phyloP scores from a whole-genome alignment of 2,329 filamentous ascomycete genomes.

The Cladophialophora immunda region DNA sequence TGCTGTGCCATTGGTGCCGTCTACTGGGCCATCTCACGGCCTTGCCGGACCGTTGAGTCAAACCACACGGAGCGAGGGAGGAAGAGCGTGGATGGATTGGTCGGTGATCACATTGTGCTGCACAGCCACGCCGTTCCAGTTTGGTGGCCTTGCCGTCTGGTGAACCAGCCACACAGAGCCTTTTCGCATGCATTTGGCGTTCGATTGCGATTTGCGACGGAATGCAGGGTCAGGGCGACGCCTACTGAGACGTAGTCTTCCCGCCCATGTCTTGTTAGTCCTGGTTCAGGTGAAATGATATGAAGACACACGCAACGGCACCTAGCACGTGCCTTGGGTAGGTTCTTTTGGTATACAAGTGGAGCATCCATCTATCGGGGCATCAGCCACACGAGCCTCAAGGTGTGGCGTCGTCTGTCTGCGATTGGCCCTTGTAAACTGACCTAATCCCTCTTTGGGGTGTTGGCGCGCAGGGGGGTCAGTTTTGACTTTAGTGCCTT shows the following conservation, averaged over 20 bases:
- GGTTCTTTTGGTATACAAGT: no score
- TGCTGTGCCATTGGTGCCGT: not conserved
- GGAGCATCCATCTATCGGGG: not conserved
- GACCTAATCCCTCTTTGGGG: not conserved
- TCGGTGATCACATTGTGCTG: not conserved
- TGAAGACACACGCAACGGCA: no score
- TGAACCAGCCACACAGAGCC: not conserved
- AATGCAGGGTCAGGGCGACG: not conserved
- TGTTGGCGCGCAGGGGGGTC: not conserved
- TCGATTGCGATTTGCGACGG: not conserved
- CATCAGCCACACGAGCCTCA: not conserved
- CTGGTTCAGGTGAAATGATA: not conserved
- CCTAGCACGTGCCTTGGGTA: no score
- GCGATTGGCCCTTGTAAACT: not conserved
- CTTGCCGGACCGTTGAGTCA: not conserved
- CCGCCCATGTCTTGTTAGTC: not conserved
- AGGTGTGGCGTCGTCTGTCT: not conserved
- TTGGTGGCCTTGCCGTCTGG: not conserved
- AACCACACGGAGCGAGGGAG: not conserved
- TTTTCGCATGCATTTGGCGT: not conserved
- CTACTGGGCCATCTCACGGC: not conserved
- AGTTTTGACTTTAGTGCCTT: not conserved
- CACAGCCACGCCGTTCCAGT: not conserved
- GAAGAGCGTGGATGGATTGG: not conserved
- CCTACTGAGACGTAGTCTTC: not conserved